phyloP scores from a whole-genome alignment of 345 rosid genomes.

The Aquilaria yunnanensis region DNA sequence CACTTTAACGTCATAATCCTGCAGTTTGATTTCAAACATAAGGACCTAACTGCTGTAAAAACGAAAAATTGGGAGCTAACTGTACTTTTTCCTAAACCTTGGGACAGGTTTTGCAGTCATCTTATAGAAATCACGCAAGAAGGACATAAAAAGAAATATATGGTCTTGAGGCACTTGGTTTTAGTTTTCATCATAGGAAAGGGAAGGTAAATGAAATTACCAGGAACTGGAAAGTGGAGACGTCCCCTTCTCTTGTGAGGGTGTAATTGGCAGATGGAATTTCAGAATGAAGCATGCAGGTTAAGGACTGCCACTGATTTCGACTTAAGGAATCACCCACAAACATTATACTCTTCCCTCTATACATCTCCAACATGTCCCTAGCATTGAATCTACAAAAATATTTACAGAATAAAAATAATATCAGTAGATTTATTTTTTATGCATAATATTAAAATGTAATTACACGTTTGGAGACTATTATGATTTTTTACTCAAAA shows the following conservation, averaged over 20 bases:
- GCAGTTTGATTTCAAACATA: not conserved
- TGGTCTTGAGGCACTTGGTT: not conserved
- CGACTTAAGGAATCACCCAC: constrained; percentile 78
- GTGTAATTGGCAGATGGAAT: constrained; percentile 36
- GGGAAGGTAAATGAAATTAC: constrained; percentile 15
- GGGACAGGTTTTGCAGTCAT: too few species aligned
- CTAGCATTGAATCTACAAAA: constrained; percentile 52
- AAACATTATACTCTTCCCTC: constrained; percentile 66
- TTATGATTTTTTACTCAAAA: too few species aligned
- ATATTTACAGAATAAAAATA: not conserved
- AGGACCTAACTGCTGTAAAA: too few species aligned
- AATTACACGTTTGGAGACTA: too few species aligned
- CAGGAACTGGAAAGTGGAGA: constrained; percentile 40
- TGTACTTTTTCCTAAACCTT: too few species aligned
- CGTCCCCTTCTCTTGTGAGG: constrained; percentile 29
- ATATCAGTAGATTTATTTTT: not conserved
- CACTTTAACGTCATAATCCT: constrained; percentile 59
- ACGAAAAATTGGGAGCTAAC: too few species aligned
- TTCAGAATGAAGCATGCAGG: constrained; percentile 62
- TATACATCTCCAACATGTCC: constrained; percentile 37
- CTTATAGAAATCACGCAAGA: too few species aligned
- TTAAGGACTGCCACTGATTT: constrained; percentile 79
- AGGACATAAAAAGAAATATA: not conserved
- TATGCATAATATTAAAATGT: too few species aligned
- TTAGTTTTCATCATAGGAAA: too few species aligned